These are phyloP conservation scores for Spinellus fusiger DNA, from an alignment of 192 early-diverging fungal genomes.

Conservation along the genomic window DNA sequence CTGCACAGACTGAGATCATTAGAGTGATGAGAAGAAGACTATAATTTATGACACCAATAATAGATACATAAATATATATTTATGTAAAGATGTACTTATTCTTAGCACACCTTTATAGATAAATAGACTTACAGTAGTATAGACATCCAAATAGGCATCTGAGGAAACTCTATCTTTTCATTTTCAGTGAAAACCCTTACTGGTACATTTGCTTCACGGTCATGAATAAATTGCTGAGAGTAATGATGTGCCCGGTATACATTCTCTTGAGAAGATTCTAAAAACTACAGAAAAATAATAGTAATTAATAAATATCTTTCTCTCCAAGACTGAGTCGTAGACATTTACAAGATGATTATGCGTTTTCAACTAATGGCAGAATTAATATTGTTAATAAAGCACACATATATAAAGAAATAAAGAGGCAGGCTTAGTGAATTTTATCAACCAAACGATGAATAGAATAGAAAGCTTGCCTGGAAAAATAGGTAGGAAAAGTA, in stretches of 20 bases:
- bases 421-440: background rate
- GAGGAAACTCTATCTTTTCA: conserved; percentile 60
- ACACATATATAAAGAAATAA: background rate
- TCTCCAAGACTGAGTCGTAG: background rate
- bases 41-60: background rate
- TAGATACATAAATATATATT: background rate
- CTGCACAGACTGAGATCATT: conserved; percentile 73
- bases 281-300: background rate
- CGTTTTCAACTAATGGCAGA: conserved; percentile 67
- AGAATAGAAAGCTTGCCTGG: conserved; percentile 32
- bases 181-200: conserved; percentile 17
- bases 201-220: background rate
- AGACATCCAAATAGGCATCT: conserved; percentile 41
- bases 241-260: background rate
- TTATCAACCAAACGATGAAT: background rate
- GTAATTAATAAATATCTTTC: background rate
- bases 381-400: conserved; percentile 8
- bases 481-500: conserved; percentile 63
- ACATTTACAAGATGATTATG: conserved; percentile 56
- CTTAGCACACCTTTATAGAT: no score
- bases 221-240: background rate
- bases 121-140: conserved; percentile 21
- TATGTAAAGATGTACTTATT: background rate
- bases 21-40: conserved; percentile 61
- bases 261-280: conserved; percentile 3